Evolutionary conservation across 1,284 basidiomycete genomes (phyloP), one percentile per base, ranked within the genome.

Genomic region (Leccinum holopus): DNA sequence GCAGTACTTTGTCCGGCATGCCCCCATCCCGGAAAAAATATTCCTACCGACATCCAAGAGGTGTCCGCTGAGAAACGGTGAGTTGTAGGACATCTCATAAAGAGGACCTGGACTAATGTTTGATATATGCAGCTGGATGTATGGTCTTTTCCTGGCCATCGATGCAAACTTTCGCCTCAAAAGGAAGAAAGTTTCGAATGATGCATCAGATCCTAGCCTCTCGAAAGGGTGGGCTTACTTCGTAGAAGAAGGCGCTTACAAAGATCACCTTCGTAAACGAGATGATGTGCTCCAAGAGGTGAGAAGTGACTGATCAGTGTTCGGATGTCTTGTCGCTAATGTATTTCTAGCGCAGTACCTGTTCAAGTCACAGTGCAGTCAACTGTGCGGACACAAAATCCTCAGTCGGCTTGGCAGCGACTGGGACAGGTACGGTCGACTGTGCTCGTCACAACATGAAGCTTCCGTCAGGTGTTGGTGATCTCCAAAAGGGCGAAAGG

Each of bases 91-190:
- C 11, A 32, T 53, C 11, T 32, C 28, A 18, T 32, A 25, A 32
- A 16, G 28, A 14, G 52, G 28, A 33, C 16, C 28, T 30, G 52
- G 25, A 14, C 52, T 53, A 14, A 53, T 3, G n/a, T 53, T 47
- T 53, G 28, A 53, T 32, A 11, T 16, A 37, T 33, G 33, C 28
- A 55, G 54, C n/a, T 55, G 33, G 54, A 18, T 55, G 54, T 37
- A 55, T 37, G 33, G 18, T 10, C 33, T 55, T 55, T 55, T 55
- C 33, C 33, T 55, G 18, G 54, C 54, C 30, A 55, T 55, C 6
- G 18, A 55, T 21, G 54, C 54, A 18, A 55, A 55, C 54, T 55
- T 55, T 21, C 53, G 33, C 53, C 53, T 55, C 11, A 55, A 55
- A 11, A n/a, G 18, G 53, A 55, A 55, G 18, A 35, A 35, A 33